Conservation (phyloP, 1,139 yeast species). For the Blastobotrys apis region DNA sequence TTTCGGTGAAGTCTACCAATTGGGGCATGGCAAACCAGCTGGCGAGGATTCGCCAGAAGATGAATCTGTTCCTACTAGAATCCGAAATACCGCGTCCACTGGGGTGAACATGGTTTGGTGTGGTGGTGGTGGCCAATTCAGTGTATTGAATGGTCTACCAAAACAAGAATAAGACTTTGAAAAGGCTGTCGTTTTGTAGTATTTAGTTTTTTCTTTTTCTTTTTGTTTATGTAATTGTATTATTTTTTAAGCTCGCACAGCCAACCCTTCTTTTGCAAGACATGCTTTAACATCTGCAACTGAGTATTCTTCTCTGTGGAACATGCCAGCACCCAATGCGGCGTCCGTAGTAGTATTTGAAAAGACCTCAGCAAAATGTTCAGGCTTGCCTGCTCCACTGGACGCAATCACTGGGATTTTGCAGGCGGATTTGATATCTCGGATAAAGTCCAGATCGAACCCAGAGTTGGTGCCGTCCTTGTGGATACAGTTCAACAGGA, state of each 20-base stretch:
- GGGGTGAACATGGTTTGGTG: constrained; percentile 61
- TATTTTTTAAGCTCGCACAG: constrained; percentile 39
- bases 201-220: too few relatives aligned
- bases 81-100: constrained; percentile 88
- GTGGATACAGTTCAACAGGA: constrained; percentile 86
- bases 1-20: constrained; percentile 92
- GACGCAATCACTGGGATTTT: constrained; percentile 93
- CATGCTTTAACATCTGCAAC: constrained; percentile 76
- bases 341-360: constrained; percentile 82
- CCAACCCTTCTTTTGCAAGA: constrained; percentile 48
- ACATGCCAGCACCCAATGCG: constrained; percentile 97
- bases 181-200: too few relatives aligned
- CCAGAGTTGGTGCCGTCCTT: constrained; percentile 95
- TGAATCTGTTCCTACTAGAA: constrained; percentile 57
- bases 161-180: constrained; percentile 9
- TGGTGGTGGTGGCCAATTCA: constrained; percentile 95
- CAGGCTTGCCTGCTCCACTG: constrained; percentile 92
- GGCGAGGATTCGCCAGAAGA: constrained; percentile 62
- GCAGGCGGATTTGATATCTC: constrained; percentile 71
- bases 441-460: constrained; percentile 76
- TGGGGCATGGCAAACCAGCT: constrained; percentile 81
- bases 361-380: constrained; percentile 84
- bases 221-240: too few relatives aligned
- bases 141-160: constrained; percentile 72
- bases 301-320: constrained; percentile 88